Base-by-base conservation (phyloP, 2,329 filamentous ascomycete species). In the Claviceps africana region DNA sequence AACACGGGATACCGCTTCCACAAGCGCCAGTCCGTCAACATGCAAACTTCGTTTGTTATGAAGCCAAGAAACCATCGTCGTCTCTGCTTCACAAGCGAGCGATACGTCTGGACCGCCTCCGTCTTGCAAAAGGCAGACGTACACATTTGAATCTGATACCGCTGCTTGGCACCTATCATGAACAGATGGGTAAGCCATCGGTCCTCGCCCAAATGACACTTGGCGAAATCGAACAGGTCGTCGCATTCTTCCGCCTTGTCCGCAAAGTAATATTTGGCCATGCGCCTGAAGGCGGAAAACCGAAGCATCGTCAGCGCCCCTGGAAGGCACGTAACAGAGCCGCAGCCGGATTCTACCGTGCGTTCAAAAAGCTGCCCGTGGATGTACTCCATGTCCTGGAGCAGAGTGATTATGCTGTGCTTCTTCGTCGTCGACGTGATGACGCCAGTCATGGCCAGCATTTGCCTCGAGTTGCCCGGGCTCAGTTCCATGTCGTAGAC, bases 401-500 rank as follows among this genome's bases (percentile, higher is more conserved):
- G 75, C 15, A 98, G 73, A 0, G 93, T 97, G 62, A 97, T 87
- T 52, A 97, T 72, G 58, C 85, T 88, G 65, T 94, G 86, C 61
- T 86, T 93, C 60, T 85, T 80, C 0, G 91, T 95, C 0, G 90
- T 96, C 1, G 89, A 91, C 2, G 91, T 97, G 63, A 97, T 97
- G 62, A 97, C 87, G 33, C 91, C 91, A 15, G 91, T 97, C 88
- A 96, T 96, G 51, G 91, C 91, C 62, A 97, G 75, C 88, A 95
- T 96, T 65, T 94, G 88, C 63, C 83, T 82, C 63, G 86, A 82
- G 70, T 90, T 95, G 51, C 90, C 90, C 1, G 91, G 91, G 67
- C 91, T 95, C 55, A 97, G 75, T 68, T 97, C 89, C 93, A 97
- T 97, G 65, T 97, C 91, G 68, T 93, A 96, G 72, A 97, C 87